Evolutionary conservation across 2,329 filamentous ascomycete species (phyloP).

Genomic region (Neofusicoccum umdonicola): DNA sequence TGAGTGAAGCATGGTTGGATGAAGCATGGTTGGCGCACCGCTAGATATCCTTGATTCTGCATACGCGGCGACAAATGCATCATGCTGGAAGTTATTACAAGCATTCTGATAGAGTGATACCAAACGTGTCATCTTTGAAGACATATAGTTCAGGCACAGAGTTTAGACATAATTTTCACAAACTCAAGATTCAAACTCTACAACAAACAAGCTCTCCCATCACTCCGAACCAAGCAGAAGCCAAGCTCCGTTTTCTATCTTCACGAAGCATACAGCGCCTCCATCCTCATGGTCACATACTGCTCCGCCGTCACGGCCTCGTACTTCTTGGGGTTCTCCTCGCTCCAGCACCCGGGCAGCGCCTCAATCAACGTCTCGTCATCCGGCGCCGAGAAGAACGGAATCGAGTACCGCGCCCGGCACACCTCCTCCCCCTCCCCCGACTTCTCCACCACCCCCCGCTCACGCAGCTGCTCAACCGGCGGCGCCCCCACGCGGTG

Average conservation of each 20-base stretch:
- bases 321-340: conserved; percentile 37
- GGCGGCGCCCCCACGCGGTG: conserved; percentile 39
- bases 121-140: neutral
- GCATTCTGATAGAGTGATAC: neutral
- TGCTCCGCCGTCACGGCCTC: conserved; percentile 38
- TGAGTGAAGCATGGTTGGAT: neutral
- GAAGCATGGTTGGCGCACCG: neutral
- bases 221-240: neutral
- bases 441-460: conserved; percentile 11
- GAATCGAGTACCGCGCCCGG: conserved; percentile 39
- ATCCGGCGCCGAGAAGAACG: conserved; percentile 41
- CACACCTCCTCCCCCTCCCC: conserved; percentile 28
- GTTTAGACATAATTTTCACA: neutral
- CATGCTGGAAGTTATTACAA: neutral
- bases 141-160: neutral
- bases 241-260: neutral
- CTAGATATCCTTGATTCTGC: neutral
- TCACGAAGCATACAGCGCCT: conserved; percentile 24
- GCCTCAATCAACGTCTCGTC: conserved; percentile 39
- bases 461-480: neutral
- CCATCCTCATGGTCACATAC: conserved; percentile 36
- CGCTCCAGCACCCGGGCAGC: conserved; percentile 34
- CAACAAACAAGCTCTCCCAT: neutral
- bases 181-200: neutral
- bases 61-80: neutral